Conservation (phyloP, 1,139 yeast genomes). For the Geotrichum macrosporum region DNA sequence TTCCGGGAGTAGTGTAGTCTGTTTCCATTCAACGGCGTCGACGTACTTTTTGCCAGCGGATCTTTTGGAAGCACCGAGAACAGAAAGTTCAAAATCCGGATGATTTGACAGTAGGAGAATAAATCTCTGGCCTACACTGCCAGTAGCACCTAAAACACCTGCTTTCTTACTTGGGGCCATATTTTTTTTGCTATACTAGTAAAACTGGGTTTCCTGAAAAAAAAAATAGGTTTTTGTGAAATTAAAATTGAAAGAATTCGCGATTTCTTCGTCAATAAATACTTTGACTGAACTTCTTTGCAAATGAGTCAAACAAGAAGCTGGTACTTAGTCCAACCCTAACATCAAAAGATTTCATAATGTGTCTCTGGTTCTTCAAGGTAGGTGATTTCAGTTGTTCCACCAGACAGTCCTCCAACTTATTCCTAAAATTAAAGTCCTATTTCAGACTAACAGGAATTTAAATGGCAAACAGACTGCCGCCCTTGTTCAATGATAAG, state of each 20-base stretch:
- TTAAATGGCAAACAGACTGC: background rate
- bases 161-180: constrained; percentile 27
- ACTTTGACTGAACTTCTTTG: no score
- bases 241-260: no score
- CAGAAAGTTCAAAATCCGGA: constrained; percentile 82
- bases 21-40: constrained; percentile 94
- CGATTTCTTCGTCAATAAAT: no score
- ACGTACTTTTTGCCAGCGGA: constrained; percentile 86
- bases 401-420: no score
- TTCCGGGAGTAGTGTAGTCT: constrained; percentile 75
- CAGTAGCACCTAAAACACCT: constrained; percentile 97
- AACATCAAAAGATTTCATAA: no score
- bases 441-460: no score
- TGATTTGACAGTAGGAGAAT: constrained; percentile 78
- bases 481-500: constrained; percentile 12
- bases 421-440: no score
- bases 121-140: constrained; percentile 96
- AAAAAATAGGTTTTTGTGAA: no score
- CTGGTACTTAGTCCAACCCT: no score
- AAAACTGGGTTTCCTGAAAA: background rate
- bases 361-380: no score
- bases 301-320: no score
- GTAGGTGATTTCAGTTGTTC: no score
- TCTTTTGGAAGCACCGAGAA: constrained; percentile 87
- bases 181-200: background rate